Base-by-base conservation (phyloP, 768 basidiomycete species). In the Boletales sp. region DNA sequence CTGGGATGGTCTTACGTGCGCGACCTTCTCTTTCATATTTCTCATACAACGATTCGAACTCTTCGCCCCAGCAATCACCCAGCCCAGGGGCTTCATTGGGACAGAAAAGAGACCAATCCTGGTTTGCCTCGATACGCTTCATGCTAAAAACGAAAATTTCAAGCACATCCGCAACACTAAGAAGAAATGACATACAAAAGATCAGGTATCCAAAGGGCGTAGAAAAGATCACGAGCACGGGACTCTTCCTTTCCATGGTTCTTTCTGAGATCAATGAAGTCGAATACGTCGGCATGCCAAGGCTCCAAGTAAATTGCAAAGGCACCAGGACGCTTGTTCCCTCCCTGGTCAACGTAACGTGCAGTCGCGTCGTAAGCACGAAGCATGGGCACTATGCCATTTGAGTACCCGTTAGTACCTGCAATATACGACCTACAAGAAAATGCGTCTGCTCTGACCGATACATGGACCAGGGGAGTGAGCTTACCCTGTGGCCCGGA, bases 241-340 rank as follows among this genome's bases (percentile, higher is more conserved):
- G 84, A 83, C 71, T 98, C 94, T 70, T 98, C 97, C 69, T 98
- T 98, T 47, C 95, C 97, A 60, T 97, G 95, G 69, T 99, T 99
- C 82, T 98, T 98, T 62, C 97, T 80, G 40, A 99, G 79, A 65
- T 98, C 95, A 59, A 99, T 80, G 76, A 99, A 97, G 51, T 97
- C 94, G 60, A 98, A 97, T 65, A 99, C 70, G 68, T 98, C 97
- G 15, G 91, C 82, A 65, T 99, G 97, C 97, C 97, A 99, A 13
- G 97, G 97, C 72, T 99, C 97, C 64, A 98, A 77, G 73, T 99
- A 99, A 68, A 99, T 90, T 15, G 97, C 90, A 59, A 99, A 97
- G 1, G 97, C 97, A 53, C 97, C 97, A 2, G 97, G 97, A 21
- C 97, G 89, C 74, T 98, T 98, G 80, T 98, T 98, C 24, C 97